Conservation (phyloP, 1,139 yeast genomes). For the Waltiozyma sp. region DNA sequence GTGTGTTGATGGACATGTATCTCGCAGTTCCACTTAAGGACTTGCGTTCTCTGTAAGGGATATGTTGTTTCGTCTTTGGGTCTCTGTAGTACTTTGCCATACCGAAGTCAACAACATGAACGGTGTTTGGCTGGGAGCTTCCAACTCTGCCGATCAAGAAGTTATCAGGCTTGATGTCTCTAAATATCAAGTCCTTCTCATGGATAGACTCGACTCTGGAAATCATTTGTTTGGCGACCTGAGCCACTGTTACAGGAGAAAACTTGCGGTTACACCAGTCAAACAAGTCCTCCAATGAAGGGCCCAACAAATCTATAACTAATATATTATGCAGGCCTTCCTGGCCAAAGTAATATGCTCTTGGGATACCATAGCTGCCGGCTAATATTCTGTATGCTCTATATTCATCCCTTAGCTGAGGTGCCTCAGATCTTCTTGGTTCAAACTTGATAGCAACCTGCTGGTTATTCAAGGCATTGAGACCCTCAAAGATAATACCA, state of each 20-base stretch:
- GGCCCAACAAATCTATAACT: slow-evolving; percentile 65
- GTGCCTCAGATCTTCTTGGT: slow-evolving; percentile 72
- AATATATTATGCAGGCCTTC: slow-evolving; percentile 70
- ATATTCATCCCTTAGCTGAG: slow-evolving; percentile 69
- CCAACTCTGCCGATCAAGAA: slow-evolving; percentile 63
- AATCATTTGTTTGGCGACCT: slow-evolving; percentile 69
- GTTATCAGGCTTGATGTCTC: slow-evolving; percentile 73
- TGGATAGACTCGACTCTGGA: slow-evolving; percentile 56
- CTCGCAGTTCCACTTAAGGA: slow-evolving; percentile 98
- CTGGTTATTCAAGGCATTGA: slow-evolving; percentile 60
- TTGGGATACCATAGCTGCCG: slow-evolving; percentile 56
- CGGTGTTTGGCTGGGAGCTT: slow-evolving; percentile 59
- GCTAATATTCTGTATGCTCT: slow-evolving; percentile 57
- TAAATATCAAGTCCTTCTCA: slow-evolving; percentile 56
- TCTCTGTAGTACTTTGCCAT: slow-evolving; percentile 94
- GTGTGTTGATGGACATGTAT: slow-evolving; percentile 92
- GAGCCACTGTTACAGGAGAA: slow-evolving; percentile 59
- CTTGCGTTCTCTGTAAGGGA: slow-evolving; percentile 93
- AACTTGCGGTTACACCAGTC: slow-evolving; percentile 76
- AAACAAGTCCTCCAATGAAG: slow-evolving; percentile 66
- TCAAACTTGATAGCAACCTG: slow-evolving; percentile 77
- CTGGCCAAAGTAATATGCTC: slow-evolving; percentile 71
- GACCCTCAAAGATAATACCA: slow-evolving; percentile 75
- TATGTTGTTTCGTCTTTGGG: slow-evolving; percentile 90
- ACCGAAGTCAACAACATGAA: slow-evolving; percentile 93